Conservation (phyloP, 495 filamentous ascomycete genomes). For the Penicillium alfredii region DNA sequence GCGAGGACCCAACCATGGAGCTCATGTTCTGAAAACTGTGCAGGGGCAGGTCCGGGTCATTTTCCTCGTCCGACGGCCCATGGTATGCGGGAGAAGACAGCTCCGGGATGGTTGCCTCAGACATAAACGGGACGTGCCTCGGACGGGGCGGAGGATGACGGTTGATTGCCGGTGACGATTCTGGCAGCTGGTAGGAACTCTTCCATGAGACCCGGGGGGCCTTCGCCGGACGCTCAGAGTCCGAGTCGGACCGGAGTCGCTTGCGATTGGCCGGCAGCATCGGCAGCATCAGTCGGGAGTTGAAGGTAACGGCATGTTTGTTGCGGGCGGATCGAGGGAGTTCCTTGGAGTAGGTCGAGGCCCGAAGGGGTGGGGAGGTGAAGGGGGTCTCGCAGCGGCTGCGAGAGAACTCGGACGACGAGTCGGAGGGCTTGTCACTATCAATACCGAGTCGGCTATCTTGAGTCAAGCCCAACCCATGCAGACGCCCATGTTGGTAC, state of each 20-base stretch:
- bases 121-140: slow-evolving; percentile 63
- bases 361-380: slow-evolving; percentile 38
- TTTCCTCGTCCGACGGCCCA: slow-evolving; percentile 69
- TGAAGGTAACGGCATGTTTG: slow-evolving; percentile 44
- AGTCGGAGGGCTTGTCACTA: slow-evolving; percentile 57
- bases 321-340: slow-evolving; percentile 41
- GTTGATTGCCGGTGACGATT: slow-evolving; percentile 68
- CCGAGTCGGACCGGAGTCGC: slow-evolving; percentile 65
- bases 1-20: slow-evolving; percentile 61
- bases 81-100: slow-evolving; percentile 55
- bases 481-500: slow-evolving; percentile 69
- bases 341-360: slow-evolving; percentile 40
- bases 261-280: slow-evolving; percentile 51
- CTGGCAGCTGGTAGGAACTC: slow-evolving; percentile 61
- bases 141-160: slow-evolving; percentile 35
- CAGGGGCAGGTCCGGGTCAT: slow-evolving; percentile 62
- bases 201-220: slow-evolving; percentile 63
- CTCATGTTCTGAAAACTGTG: slow-evolving; percentile 61
- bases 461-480: slow-evolving; percentile 49
- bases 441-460: slow-evolving; percentile 48
- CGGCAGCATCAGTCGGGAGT: slow-evolving; percentile 40
- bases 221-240: slow-evolving; percentile 50
- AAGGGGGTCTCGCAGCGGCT: slow-evolving; percentile 43
- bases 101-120: slow-evolving; percentile 61
- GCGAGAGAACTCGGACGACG: slow-evolving; percentile 60